phyloP scores from a whole-genome alignment of 2,329 filamentous ascomycete species.

The Elsinoe australis region DNA sequence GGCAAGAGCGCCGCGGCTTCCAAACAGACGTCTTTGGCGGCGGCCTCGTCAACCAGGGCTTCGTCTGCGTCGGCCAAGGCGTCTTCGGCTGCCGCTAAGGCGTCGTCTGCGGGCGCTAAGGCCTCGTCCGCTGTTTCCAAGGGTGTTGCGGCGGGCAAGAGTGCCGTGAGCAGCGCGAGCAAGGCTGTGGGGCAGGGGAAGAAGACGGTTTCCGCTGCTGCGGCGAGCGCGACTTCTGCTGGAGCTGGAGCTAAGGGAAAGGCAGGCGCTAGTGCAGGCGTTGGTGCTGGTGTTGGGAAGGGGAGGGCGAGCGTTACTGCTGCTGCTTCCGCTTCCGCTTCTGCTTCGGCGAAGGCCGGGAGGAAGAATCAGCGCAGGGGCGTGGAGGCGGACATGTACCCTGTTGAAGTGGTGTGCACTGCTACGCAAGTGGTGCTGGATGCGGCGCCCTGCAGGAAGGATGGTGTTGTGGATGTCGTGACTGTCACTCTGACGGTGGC shows the following conservation, averaged over 20 bases:
- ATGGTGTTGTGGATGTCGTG: neutral
- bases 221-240: neutral
- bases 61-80: neutral
- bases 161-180: neutral
- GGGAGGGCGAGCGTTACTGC: neutral
- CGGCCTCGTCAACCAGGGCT: neutral
- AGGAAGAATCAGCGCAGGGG: neutral
- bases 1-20: neutral
- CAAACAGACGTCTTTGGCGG: too few species aligned
- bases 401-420: neutral
- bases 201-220: neutral
- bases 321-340: neutral
- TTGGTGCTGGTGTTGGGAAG: neutral
- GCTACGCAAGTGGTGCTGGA: neutral
- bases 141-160: neutral
- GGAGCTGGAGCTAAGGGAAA: neutral
- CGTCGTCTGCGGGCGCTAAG: neutral
- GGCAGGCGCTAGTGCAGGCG: constrained; percentile 2
- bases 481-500: neutral
- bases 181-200: neutral
- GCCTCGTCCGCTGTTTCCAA: neutral
- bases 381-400: neutral
- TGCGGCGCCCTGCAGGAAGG: neutral
- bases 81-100: neutral
- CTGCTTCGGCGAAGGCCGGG: neutral